Evolutionary conservation across 192 early-diverging fungal species (phyloP).

Genomic region (Phycomyces nitens): DNA sequence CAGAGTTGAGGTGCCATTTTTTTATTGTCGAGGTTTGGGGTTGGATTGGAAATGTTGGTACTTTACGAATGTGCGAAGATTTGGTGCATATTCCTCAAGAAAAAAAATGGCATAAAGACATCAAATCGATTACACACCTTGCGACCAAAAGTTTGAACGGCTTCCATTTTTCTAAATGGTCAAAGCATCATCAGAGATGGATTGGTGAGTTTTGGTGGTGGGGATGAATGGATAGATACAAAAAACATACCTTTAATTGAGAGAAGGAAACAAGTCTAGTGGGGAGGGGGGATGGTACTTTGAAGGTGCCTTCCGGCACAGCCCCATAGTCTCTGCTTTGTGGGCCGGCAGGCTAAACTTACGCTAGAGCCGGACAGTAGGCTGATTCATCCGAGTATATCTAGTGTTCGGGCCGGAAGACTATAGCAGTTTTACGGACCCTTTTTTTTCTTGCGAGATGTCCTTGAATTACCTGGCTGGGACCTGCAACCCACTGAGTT

Average conservation of each 20-base stretch:
- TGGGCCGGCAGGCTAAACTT: neutral
- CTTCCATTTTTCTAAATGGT: slow-evolving; percentile 1
- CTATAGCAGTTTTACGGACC: too few relatives aligned
- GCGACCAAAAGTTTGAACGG: slow-evolving; percentile 3
- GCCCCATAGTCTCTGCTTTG: too few relatives aligned
- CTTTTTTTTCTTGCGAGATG: neutral
- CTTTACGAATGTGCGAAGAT: too few relatives aligned
- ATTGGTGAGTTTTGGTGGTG: slow-evolving; percentile 35
- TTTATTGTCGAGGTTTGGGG: too few relatives aligned
- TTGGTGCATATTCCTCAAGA: too few relatives aligned
- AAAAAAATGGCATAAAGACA: neutral
- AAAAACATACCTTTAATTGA: slow-evolving; percentile 13
- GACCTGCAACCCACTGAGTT: too few relatives aligned
- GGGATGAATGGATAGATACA: slow-evolving; percentile 39
- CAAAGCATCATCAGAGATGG: neutral
- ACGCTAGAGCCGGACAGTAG: too few relatives aligned
- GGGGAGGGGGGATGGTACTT: neutral
- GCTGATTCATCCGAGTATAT: too few relatives aligned
- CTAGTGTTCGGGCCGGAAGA: too few relatives aligned
- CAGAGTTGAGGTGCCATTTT: too few relatives aligned
- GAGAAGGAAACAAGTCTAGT: neutral
- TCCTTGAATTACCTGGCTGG: neutral
- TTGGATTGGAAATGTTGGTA: too few relatives aligned
- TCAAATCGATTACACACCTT: neutral
- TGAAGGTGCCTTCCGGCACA: neutral